phyloP scores from a whole-genome alignment of 305 asterid species.

The Ilex paraguariensis region DNA sequence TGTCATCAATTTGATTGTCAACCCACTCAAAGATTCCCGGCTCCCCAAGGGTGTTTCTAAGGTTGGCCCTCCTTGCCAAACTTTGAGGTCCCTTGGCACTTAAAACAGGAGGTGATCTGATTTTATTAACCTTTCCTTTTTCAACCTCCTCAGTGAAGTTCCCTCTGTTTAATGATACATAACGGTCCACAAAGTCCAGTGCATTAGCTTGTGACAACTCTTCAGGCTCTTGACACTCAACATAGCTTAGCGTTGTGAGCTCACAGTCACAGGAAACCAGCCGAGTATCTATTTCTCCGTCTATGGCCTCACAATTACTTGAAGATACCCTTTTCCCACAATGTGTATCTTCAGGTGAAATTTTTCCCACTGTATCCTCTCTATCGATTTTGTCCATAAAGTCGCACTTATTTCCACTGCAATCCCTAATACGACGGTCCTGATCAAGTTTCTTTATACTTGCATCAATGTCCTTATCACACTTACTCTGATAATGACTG shows the following conservation, averaged over 20 bases:
- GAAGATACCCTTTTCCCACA: slow-evolving; percentile 23
- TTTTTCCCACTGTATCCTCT: slow-evolving; percentile 16
- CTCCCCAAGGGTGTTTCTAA: slow-evolving; percentile 26
- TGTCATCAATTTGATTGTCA: slow-evolving; percentile 28
- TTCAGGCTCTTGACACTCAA: slow-evolving; percentile 42
- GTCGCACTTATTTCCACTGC: slow-evolving; percentile 16
- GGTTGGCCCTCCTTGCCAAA: slow-evolving; percentile 50
- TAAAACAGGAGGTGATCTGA: slow-evolving; percentile 45
- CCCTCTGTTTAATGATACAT: slow-evolving; percentile 43
- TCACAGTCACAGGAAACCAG: slow-evolving; percentile 17
- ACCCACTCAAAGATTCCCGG: slow-evolving; percentile 57
- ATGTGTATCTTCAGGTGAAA: slow-evolving; percentile 13
- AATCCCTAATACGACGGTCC: slow-evolving; percentile 19
- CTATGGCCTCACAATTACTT: slow-evolving; percentile 16
- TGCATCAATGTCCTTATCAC: neutral
- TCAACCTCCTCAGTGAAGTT: slow-evolving; percentile 24
- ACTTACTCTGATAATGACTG: slow-evolving; percentile 6
- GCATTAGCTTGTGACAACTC: slow-evolving; percentile 46
- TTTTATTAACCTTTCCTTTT: slow-evolving; percentile 17
- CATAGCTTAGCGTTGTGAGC: slow-evolving; percentile 16
- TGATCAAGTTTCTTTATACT: slow-evolving; percentile 9
- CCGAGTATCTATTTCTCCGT: slow-evolving; percentile 20
- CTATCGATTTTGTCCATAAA: neutral
- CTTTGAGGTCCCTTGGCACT: slow-evolving; percentile 50
- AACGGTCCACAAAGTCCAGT: slow-evolving; percentile 61